phyloP scores from a whole-genome alignment of 2,329 filamentous ascomycete genomes.

The Metarhizium robertsii region DNA sequence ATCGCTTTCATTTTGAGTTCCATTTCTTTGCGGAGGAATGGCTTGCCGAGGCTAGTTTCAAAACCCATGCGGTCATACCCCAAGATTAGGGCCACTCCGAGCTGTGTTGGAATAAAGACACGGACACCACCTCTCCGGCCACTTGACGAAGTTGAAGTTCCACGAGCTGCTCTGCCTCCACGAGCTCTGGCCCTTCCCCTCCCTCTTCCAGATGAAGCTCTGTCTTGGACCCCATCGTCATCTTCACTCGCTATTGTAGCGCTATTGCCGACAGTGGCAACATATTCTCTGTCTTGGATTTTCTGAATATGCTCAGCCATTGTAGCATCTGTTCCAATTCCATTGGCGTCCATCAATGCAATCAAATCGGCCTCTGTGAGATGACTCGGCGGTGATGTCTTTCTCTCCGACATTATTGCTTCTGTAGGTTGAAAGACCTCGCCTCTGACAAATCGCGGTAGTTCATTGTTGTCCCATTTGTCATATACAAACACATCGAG shows the following conservation, averaged over 20 bases:
- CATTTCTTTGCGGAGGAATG: slow-evolving; percentile 96
- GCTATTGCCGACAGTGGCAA: slow-evolving; percentile 49
- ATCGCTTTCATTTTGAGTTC: slow-evolving; percentile 95
- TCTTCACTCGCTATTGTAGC: slow-evolving; percentile 27
- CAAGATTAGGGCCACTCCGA: slow-evolving; percentile 85
- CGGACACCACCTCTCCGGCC: slow-evolving; percentile 47
- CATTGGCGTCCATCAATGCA: slow-evolving; percentile 94
- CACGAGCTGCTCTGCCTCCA: slow-evolving; percentile 26
- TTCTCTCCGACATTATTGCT: slow-evolving; percentile 82
- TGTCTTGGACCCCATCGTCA: slow-evolving; percentile 29
- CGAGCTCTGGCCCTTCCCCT: slow-evolving; percentile 38
- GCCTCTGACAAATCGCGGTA: slow-evolving; percentile 70
- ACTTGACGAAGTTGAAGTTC: slow-evolving; percentile 32
- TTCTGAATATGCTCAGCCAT: slow-evolving; percentile 99
- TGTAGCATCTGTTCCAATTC: slow-evolving; percentile 95
- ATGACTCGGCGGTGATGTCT: slow-evolving; percentile 75
- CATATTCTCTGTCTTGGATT: slow-evolving; percentile 85
- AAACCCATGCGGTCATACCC: slow-evolving; percentile 93
- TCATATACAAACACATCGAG: slow-evolving; percentile 95
- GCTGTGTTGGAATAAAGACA: slow-evolving; percentile 85
- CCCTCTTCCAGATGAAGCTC: slow-evolving; percentile 33
- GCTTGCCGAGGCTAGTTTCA: slow-evolving; percentile 87
- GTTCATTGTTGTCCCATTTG: slow-evolving; percentile 82
- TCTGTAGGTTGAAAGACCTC: slow-evolving; percentile 83
- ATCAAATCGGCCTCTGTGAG: slow-evolving; percentile 94